Percentiles rank a stretch among this genome's conserved stretches.
These are phyloP conservation scores for Barbarea vulgaris DNA, from an alignment of 345 rosid species.

Conservation along the genomic window DNA sequence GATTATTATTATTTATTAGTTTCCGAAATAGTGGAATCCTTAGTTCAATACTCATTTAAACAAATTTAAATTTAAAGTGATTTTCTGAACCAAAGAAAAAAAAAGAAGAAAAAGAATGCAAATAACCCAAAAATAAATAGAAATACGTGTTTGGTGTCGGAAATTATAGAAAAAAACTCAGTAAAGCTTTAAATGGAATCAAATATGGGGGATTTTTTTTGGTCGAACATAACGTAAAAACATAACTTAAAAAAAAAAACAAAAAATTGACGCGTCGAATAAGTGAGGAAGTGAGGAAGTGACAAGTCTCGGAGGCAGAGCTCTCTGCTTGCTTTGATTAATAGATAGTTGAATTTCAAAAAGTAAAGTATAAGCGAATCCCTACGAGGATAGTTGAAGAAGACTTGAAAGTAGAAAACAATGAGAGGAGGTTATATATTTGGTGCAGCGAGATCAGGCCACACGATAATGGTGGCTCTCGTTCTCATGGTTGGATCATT, in stretches of 20 bases:
- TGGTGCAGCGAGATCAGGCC: constrained; percentile 67
- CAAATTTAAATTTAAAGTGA: background rate
- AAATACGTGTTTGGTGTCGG: background rate
- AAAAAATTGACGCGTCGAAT: constrained; percentile 9
- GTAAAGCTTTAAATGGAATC: background rate
- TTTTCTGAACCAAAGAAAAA: background rate
- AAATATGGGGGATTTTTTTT: background rate
- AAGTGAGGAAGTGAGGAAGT: constrained; percentile 3
- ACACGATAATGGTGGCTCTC: constrained; percentile 68
- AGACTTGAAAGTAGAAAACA: constrained; percentile 6
- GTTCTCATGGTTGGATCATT: constrained; percentile 76
- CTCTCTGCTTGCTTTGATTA: constrained; percentile 6
- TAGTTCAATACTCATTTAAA: too few relatives aligned
- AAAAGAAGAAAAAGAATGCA: background rate
- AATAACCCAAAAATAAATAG: background rate
- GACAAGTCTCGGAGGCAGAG: constrained; percentile 21
- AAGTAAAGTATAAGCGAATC: constrained; percentile 27
- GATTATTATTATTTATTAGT: background rate
- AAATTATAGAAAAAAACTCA: background rate
- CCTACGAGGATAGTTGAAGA: constrained; percentile 13
- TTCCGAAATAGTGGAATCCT: constrained; percentile 1
- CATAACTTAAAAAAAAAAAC: too few relatives aligned
- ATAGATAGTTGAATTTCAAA: constrained; percentile 9
- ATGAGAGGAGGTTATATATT: constrained; percentile 67
- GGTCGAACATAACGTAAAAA: too few relatives aligned